Conservation (phyloP, 495 filamentous ascomycete genomes). For the Tuber borchii region DNA sequence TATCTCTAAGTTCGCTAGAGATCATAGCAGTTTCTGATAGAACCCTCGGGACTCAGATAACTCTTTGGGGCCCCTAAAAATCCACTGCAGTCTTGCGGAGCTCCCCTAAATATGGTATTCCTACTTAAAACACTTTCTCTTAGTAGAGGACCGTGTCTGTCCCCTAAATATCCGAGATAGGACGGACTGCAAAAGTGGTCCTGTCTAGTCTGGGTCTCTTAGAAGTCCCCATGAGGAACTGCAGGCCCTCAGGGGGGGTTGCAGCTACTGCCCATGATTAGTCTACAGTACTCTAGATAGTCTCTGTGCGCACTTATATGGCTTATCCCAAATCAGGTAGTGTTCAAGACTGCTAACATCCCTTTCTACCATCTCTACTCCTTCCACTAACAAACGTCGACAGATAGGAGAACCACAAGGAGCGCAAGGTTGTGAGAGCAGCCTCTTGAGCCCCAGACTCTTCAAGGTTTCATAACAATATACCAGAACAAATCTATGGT, state of each 20-base stretch:
- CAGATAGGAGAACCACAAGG: not conserved
- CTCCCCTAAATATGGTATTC: not conserved
- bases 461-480: not conserved
- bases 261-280: not conserved
- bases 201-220: not conserved
- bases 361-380: not conserved
- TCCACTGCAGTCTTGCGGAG: not conserved
- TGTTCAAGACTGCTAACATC: not conserved
- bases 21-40: not conserved
- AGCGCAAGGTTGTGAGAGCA: not conserved
- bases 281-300: not conserved
- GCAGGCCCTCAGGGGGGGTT: not conserved
- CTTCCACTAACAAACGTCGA: not conserved
- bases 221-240: not conserved
- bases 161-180: not conserved
- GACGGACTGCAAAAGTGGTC: not conserved
- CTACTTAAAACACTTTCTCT: not conserved
- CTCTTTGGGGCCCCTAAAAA: not conserved
- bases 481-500: not conserved
- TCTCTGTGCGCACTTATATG: not conserved
- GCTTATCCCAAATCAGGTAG: not conserved
- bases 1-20: not conserved
- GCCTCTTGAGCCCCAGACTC: not conserved
- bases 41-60: not conserved
- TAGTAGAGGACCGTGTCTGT: not conserved